These are phyloP conservation scores for Boletus sp. DNA, from an alignment of 768 basidiomycete species.

Conservation along the genomic window DNA sequence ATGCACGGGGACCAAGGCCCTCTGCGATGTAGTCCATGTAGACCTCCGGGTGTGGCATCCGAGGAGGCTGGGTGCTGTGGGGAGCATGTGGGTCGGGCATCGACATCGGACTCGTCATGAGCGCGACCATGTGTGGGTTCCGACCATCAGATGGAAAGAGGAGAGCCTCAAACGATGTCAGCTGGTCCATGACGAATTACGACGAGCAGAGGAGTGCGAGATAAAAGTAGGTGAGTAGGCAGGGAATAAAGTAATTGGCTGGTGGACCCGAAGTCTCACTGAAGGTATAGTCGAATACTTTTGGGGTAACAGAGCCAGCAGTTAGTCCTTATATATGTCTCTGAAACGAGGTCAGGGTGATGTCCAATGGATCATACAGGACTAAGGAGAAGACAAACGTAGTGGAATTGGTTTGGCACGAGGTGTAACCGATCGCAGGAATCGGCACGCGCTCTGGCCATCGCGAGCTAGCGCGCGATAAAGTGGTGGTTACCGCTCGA, in stretches of 20 bases:
- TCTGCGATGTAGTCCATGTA: conserved; percentile 87
- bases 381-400: conserved; percentile 24
- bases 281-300: conserved; percentile 23
- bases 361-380: conserved; percentile 22
- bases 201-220: conserved; percentile 13
- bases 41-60: conserved; percentile 79
- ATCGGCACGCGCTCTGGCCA: conserved; percentile 12
- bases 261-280: conserved; percentile 15
- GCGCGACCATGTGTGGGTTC: conserved; percentile 64
- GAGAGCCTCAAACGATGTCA: conserved; percentile 64
- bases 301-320: conserved; percentile 13
- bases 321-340: conserved; percentile 28
- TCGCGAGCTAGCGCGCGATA: conserved; percentile 5
- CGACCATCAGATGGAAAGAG: conserved; percentile 78
- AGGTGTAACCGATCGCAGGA: conserved; percentile 29
- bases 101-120: conserved; percentile 66
- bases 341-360: conserved; percentile 42
- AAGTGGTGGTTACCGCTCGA: conserved; percentile 1
- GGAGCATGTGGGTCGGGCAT: conserved; percentile 43
- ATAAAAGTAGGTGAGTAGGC: conserved; percentile 14
- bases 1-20: conserved; percentile 60
- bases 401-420: conserved; percentile 34
- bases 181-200: conserved; percentile 53
- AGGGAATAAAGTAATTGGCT: conserved; percentile 18
- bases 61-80: conserved; percentile 46